phyloP scores from a whole-genome alignment of 164 flowering plant species.

The Chimonanthus praecox region DNA sequence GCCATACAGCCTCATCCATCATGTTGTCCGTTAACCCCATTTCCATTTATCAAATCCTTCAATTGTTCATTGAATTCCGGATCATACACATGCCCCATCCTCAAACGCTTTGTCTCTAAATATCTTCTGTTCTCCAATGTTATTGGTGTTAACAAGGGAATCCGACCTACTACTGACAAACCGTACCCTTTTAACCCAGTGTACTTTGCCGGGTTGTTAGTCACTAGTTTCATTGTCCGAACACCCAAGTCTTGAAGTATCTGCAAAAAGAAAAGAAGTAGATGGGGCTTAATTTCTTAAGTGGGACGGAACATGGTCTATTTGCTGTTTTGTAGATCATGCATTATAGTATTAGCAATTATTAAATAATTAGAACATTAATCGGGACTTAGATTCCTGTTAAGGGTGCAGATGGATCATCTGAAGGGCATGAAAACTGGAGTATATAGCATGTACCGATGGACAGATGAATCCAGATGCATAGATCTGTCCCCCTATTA shows the following conservation, averaged over 20 bases:
- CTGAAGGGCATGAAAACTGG: too few relatives aligned
- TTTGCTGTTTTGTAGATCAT: too few relatives aligned
- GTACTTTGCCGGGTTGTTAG: constrained; percentile 92
- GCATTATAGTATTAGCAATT: too few relatives aligned
- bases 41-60: constrained; percentile 10
- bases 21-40: neutral
- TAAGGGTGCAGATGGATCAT: too few relatives aligned
- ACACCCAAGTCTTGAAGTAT: constrained; percentile 87
- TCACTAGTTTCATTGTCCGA: constrained; percentile 86
- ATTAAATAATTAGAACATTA: too few relatives aligned
- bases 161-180: constrained; percentile 62
- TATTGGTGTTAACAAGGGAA: constrained; percentile 69
- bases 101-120: constrained; percentile 79
- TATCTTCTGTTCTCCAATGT: constrained; percentile 83
- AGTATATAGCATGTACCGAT: too few relatives aligned
- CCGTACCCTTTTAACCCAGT: constrained; percentile 91
- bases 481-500: too few relatives aligned
- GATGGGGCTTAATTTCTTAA: neutral
- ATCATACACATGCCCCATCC: constrained; percentile 90
- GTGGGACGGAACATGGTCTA: neutral
- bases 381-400: too few relatives aligned
- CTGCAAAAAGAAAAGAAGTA: constrained; percentile 41
- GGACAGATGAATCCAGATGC: too few relatives aligned
- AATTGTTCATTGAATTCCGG: constrained; percentile 31
- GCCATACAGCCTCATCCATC: neutral